Conservation (phyloP, 768 basidiomycete species). For the Fistulinella prunicolor region DNA sequence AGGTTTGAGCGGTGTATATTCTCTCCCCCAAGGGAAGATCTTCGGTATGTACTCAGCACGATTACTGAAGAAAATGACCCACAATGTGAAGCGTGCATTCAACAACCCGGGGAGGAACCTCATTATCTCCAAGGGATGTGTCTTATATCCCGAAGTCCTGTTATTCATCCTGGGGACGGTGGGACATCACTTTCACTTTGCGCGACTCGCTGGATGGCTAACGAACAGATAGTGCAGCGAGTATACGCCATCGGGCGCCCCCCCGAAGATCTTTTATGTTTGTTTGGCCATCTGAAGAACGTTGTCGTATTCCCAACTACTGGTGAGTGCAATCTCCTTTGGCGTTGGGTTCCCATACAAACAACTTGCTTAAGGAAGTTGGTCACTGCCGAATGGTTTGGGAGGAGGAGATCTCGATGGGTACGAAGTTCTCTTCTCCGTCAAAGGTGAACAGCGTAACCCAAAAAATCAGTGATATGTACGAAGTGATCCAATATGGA, state of each 20-base stretch:
- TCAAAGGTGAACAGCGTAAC: not conserved
- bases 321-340: constrained; percentile 38
- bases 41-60: constrained; percentile 48
- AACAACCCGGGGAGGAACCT: constrained; percentile 47
- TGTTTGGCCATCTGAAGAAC: constrained; percentile 62
- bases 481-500: constrained; percentile 55
- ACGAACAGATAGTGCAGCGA: constrained; percentile 51
- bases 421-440: constrained; percentile 31
- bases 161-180: constrained; percentile 77
- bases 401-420: constrained; percentile 82
- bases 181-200: constrained; percentile 6
- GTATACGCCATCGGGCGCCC: constrained; percentile 72
- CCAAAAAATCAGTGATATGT: constrained; percentile 50
- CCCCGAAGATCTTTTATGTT: constrained; percentile 49
- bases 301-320: constrained; percentile 67
- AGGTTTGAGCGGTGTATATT: constrained; percentile 54
- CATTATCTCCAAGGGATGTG: constrained; percentile 58
- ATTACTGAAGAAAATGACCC: not conserved
- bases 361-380: constrained; percentile 39
- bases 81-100: constrained; percentile 51
- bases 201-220: not conserved
- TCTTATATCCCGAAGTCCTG: constrained; percentile 68
- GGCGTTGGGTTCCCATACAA: not conserved
- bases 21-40: constrained; percentile 54
- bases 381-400: constrained; percentile 66